Percentiles rank a stretch among this genome's conserved stretches.
Conservation (phyloP, 768 basidiomycete genomes). For the Termitomyces sp. region DNA sequence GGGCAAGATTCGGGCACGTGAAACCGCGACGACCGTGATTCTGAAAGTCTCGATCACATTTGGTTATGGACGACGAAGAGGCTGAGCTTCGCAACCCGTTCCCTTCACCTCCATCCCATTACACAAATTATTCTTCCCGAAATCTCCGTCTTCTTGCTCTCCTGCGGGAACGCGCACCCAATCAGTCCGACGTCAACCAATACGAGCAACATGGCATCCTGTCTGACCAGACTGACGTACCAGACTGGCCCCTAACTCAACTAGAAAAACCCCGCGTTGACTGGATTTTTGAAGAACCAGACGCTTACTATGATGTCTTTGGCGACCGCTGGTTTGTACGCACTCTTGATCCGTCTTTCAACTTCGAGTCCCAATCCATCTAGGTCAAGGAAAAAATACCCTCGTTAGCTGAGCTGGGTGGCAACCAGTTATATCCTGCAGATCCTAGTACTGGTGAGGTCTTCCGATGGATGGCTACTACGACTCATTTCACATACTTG, state of each 20-base stretch:
- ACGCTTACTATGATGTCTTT: conserved; percentile 70
- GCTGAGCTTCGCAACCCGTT: conserved; percentile 83
- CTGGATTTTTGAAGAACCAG: conserved; percentile 85
- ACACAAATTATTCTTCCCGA: conserved; percentile 69
- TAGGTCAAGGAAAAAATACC: conserved; percentile 84
- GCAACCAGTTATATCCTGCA: conserved; percentile 74
- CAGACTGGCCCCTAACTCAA: conserved; percentile 71
- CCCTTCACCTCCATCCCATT: conserved; percentile 85
- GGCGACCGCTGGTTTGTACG: conserved; percentile 91
- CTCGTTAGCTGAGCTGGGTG: conserved; percentile 77
- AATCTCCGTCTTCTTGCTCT: conserved; percentile 69
- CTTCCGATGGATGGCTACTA: neutral
- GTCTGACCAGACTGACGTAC: conserved; percentile 68
- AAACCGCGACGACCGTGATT: neutral
- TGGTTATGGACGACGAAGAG: conserved; percentile 67
- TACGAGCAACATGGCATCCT: conserved; percentile 66
- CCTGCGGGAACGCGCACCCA: conserved; percentile 51
- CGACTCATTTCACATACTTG: neutral
- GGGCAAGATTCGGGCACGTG: neutral
- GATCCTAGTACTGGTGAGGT: conserved; percentile 65
- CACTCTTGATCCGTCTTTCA: conserved; percentile 16
- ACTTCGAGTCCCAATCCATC: conserved; percentile 3
- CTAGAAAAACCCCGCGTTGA: conserved; percentile 87
- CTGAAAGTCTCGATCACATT: neutral
- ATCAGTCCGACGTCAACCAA: conserved; percentile 48